Percentiles rank a stretch among this genome's conserved stretches.
Conservation (phyloP, 441 rosid species). For the Flueggea neowawraea region DNA sequence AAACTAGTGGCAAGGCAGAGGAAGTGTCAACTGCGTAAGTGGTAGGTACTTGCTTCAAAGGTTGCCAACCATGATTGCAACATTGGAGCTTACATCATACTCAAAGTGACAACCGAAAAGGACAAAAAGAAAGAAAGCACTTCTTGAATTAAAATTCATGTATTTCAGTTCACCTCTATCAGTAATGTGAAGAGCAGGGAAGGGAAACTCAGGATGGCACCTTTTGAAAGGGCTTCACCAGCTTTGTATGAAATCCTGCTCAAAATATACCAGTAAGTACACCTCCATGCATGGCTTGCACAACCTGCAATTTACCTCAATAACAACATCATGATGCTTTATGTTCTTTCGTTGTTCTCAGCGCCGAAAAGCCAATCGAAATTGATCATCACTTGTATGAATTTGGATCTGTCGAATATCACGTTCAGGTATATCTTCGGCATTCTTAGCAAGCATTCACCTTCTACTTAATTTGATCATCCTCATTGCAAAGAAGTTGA, state of each 20-base stretch:
- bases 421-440: conserved; percentile 49
- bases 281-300: not conserved
- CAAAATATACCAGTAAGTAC: conserved; percentile 49
- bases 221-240: conserved; percentile 70
- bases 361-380: conserved; percentile 58
- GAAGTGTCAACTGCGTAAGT: too few species aligned
- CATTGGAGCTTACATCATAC: conserved; percentile 27
- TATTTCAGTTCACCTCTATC: conserved; percentile 1
- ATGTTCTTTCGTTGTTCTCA: conserved; percentile 17
- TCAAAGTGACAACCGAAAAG: conserved; percentile 15
- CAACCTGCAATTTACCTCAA: not conserved
- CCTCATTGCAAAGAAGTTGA: not conserved
- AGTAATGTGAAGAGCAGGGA: not conserved
- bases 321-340: not conserved
- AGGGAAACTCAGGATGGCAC: conserved; percentile 37
- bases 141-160: not conserved
- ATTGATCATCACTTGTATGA: conserved; percentile 77
- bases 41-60: conserved; percentile 45
- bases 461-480: conserved; percentile 1
- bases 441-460: not conserved
- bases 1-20: too few species aligned
- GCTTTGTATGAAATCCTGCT: conserved; percentile 62
- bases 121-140: not conserved
- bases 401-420: conserved; percentile 82
- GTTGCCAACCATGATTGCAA: conserved; percentile 39